Evolutionary conservation across 768 basidiomycete genomes (phyloP).

Genomic region (Neoboletus subvelutipes): DNA sequence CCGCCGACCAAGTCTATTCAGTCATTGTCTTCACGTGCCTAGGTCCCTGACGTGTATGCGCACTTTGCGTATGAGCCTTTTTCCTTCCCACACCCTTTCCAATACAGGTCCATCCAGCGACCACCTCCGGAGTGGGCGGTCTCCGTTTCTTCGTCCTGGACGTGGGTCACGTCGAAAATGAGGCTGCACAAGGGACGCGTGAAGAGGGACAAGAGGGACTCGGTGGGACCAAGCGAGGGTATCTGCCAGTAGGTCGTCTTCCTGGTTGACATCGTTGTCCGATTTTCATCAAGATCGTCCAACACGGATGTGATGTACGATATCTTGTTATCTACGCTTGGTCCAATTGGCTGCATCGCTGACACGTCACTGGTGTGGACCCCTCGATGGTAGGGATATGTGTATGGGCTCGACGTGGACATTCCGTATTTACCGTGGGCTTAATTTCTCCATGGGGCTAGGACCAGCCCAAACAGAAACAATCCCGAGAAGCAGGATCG

Average conservation of each 20-base stretch:
- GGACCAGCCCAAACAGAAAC: conserved; percentile 14
- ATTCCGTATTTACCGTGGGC: background rate
- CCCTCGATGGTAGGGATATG: background rate
- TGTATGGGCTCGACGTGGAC: background rate
- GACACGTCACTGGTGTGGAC: background rate
- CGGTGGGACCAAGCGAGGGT: background rate
- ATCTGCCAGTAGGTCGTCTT: background rate
- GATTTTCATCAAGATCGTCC: background rate
- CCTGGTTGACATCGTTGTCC: background rate
- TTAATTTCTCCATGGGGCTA: background rate
- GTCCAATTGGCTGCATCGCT: background rate
- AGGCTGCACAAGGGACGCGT: background rate
- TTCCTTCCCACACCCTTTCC: background rate
- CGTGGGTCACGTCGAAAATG: background rate
- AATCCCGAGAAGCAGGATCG: background rate
- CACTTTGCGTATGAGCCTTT: background rate
- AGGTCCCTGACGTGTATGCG: background rate
- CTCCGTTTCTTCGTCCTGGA: background rate
- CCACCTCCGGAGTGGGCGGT: no score
- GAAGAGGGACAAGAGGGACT: background rate
- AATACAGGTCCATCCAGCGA: no score
- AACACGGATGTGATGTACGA: background rate
- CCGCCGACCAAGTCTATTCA: background rate
- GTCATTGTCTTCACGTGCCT: background rate
- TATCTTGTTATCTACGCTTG: background rate